A percentile compares a stretch with the other conserved stretches of the same genome.
These are phyloP conservation scores for Leucaena leucocephala DNA, from an alignment of 306 rosid genomes.

Conservation along the genomic window DNA sequence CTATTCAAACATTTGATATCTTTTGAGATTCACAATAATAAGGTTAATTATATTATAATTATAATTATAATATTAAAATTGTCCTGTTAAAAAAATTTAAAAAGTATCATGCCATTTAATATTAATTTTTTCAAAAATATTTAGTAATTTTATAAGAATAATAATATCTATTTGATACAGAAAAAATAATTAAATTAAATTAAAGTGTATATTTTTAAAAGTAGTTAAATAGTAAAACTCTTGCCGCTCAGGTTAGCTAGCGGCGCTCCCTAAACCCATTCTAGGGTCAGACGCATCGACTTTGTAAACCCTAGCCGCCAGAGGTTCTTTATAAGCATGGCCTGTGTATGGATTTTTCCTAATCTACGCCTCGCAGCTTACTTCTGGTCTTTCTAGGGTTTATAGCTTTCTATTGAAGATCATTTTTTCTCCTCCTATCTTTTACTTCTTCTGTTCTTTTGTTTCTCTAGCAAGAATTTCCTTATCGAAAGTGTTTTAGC, in stretches of 20 bases:
- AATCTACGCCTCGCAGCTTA: not conserved
- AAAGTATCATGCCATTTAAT: too few species aligned
- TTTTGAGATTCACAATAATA: too few species aligned
- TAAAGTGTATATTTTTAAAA: not conserved
- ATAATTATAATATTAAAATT: too few species aligned
- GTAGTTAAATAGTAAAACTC: not conserved
- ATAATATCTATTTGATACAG: not conserved
- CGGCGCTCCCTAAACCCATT: not conserved
- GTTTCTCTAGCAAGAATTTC: not conserved
- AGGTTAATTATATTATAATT: too few species aligned
- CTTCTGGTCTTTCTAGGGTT: not conserved
- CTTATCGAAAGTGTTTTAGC: not conserved
- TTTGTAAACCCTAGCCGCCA: constrained; percentile 36
- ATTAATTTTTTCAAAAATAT: too few species aligned
- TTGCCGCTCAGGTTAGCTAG: not conserved
- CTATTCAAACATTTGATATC: not conserved
- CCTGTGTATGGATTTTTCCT: not conserved
- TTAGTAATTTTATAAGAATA: too few species aligned
- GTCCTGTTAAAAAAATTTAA: too few species aligned
- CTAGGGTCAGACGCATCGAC: too few species aligned
- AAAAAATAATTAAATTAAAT: too few species aligned
- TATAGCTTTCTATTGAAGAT: not conserved
- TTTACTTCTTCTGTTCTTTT: not conserved
- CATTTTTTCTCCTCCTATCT: not conserved
- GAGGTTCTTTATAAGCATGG: constrained; percentile 14